These are phyloP conservation scores for Aspergillus kassunensis DNA, from an alignment of 495 filamentous ascomycete genomes.

Conservation along the genomic window DNA sequence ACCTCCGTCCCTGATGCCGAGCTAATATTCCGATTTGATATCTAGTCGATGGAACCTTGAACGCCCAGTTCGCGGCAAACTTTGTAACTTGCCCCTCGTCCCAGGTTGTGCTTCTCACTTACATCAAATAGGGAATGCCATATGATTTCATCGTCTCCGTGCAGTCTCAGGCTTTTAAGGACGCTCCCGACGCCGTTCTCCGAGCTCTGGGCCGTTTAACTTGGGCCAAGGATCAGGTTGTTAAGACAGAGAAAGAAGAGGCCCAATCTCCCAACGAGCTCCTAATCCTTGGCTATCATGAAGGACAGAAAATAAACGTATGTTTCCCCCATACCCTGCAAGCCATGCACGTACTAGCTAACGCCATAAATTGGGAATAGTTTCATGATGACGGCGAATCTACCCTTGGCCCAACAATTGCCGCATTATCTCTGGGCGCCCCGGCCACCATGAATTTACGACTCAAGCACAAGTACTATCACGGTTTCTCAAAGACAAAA, in stretches of 20 bases:
- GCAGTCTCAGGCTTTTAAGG: conserved; percentile 56
- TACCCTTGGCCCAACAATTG: conserved; percentile 70
- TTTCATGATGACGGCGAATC: conserved; percentile 84
- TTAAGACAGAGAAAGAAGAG: conserved; percentile 21
- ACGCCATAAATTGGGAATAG: conserved; percentile 30
- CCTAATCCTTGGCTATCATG: conserved; percentile 71
- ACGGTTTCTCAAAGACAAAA: conserved; percentile 25
- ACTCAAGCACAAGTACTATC: conserved; percentile 57
- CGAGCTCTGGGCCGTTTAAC: conserved; percentile 56
- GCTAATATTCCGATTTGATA: background rate
- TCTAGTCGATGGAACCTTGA: conserved; percentile 46
- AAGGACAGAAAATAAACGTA: conserved; percentile 64
- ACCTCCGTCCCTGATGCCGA: too few species aligned
- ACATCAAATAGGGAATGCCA: conserved; percentile 58
- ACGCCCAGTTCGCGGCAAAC: conserved; percentile 67
- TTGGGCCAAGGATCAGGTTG: conserved; percentile 56
- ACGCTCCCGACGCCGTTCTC: conserved; percentile 55
- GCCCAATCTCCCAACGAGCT: conserved; percentile 60
- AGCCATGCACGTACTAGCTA: conserved; percentile 20
- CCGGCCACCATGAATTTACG: conserved; percentile 65
- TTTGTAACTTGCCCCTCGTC: conserved; percentile 50
- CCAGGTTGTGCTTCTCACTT: background rate
- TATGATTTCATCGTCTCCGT: conserved; percentile 79
- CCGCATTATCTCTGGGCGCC: conserved; percentile 69
- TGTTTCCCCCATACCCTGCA: conserved; percentile 21